Conservation (phyloP, 768 basidiomycete species). For the Sporobolomyces pararoseus region DNA sequence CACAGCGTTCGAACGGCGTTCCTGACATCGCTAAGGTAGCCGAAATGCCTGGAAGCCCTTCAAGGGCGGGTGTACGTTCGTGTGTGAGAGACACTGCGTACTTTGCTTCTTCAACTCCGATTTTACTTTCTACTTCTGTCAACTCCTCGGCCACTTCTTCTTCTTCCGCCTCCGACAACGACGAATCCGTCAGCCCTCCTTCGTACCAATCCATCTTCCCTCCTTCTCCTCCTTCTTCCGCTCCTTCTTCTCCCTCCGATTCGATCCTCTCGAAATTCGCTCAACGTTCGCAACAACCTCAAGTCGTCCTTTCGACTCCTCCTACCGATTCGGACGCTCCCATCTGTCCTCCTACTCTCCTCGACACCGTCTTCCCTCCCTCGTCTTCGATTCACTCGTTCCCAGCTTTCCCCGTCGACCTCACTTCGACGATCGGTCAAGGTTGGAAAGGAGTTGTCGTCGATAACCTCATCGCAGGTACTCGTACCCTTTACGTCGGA, state of each 20-base stretch:
- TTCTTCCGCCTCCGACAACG: slow-evolving; percentile 21
- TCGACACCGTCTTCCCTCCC: slow-evolving; percentile 33
- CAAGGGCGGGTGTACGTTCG: slow-evolving; percentile 20
- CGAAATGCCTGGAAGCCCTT: slow-evolving; percentile 27
- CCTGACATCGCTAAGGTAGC: slow-evolving; percentile 35
- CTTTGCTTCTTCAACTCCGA: slow-evolving; percentile 17
- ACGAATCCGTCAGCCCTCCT: slow-evolving; percentile 14
- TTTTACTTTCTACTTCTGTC: slow-evolving; percentile 25
- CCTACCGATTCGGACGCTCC: background rate
- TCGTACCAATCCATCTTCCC: slow-evolving; percentile 27
- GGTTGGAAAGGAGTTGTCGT: slow-evolving; percentile 35
- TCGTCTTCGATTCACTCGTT: slow-evolving; percentile 29
- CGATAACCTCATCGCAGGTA: slow-evolving; percentile 26
- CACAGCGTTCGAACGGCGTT: slow-evolving; percentile 24
- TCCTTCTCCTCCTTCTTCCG: slow-evolving; percentile 13
- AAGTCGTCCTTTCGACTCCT: slow-evolving; percentile 2
- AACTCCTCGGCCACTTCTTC: slow-evolving; percentile 22
- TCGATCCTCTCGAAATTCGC: slow-evolving; percentile 19
- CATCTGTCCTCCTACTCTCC: slow-evolving; percentile 16
- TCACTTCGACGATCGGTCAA: slow-evolving; percentile 17
- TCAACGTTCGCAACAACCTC: background rate
- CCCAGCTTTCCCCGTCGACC: slow-evolving; percentile 28
- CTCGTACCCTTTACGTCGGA: slow-evolving; percentile 69
- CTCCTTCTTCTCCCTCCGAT: slow-evolving; percentile 21
- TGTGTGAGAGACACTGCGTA: slow-evolving; percentile 36